Percentiles rank a stretch among this genome's conserved stretches.
These are phyloP conservation scores for Curvularia sp. DNA, from an alignment of 2,329 filamentous ascomycete genomes.

Conservation along the genomic window DNA sequence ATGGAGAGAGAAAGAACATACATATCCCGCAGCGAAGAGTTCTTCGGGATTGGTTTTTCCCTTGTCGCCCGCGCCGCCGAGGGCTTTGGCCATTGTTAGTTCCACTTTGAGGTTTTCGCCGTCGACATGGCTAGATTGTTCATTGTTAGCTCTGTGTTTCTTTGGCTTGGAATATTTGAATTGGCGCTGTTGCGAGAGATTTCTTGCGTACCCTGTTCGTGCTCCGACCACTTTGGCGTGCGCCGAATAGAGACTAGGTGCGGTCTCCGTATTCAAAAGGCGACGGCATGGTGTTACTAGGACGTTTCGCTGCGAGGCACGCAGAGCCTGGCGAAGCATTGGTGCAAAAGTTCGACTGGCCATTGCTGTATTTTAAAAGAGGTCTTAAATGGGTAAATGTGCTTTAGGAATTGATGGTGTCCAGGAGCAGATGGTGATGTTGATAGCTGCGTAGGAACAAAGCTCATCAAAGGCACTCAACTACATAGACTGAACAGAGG, in stretches of 20 bases:
- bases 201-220: constrained; percentile 38
- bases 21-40: constrained; percentile 58
- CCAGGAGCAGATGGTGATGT: not conserved
- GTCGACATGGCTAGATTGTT: constrained; percentile 37
- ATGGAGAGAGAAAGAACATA: constrained; percentile 16
- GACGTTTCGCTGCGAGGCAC: constrained; percentile 15
- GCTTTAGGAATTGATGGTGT: not conserved
- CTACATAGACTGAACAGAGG: not conserved
- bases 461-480: too few relatives aligned
- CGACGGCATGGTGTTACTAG: constrained; percentile 27
- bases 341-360: constrained; percentile 23
- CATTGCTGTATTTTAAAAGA: constrained; percentile 17
- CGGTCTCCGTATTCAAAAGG: constrained; percentile 51
- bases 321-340: constrained; percentile 21
- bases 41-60: constrained; percentile 57
- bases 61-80: constrained; percentile 53
- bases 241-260: constrained; percentile 51
- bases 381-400: too few relatives aligned
- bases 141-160: not conserved
- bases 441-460: not conserved
- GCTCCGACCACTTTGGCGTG: constrained; percentile 52
- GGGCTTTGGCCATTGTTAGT: constrained; percentile 55
- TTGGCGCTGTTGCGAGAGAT: not conserved
- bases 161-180: not conserved
- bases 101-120: constrained; percentile 49